Evolutionary conservation across 2,329 filamentous ascomycete species (phyloP).

Genomic region (Aureobasidium pullulans): DNA sequence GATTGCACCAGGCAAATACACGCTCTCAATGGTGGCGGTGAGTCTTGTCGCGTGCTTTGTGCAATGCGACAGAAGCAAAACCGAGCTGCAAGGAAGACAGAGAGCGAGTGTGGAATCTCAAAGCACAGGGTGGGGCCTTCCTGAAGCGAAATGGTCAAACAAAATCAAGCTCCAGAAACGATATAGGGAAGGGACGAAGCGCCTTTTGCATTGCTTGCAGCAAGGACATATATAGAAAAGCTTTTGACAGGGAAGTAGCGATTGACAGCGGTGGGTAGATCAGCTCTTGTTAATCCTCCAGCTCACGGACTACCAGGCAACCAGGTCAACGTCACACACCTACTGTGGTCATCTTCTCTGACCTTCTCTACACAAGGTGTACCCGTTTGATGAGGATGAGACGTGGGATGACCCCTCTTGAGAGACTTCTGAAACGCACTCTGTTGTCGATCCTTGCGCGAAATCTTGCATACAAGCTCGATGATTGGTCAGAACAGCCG

Average conservation of each 20-base stretch:
- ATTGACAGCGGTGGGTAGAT: constrained; percentile 6
- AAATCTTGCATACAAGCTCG: not conserved
- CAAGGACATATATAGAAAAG: not conserved
- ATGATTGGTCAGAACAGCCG: not conserved
- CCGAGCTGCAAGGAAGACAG: not conserved
- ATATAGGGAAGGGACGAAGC: not conserved
- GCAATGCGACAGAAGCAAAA: not conserved
- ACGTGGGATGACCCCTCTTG: constrained; percentile 11
- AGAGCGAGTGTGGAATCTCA: not conserved
- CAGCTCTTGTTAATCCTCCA: not conserved
- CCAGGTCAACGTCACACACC: constrained; percentile 3
- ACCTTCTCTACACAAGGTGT: not conserved
- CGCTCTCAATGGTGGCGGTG: constrained; percentile 5
- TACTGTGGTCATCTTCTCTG: constrained; percentile 2
- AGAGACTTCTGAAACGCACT: constrained; percentile 1
- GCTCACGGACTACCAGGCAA: not conserved
- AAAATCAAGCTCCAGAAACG: not conserved
- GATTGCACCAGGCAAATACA: constrained; percentile 7
- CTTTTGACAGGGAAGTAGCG: constrained; percentile 5
- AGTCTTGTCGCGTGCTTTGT: constrained; percentile 9
- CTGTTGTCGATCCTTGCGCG: constrained; percentile 6
- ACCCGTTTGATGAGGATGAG: constrained; percentile 13
- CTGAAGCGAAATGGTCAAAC: not conserved
- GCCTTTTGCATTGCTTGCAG: not conserved
- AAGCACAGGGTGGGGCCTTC: constrained; percentile 2